Conservation (phyloP, 495 filamentous ascomycete genomes). For the Penicillium malachiteum region DNA sequence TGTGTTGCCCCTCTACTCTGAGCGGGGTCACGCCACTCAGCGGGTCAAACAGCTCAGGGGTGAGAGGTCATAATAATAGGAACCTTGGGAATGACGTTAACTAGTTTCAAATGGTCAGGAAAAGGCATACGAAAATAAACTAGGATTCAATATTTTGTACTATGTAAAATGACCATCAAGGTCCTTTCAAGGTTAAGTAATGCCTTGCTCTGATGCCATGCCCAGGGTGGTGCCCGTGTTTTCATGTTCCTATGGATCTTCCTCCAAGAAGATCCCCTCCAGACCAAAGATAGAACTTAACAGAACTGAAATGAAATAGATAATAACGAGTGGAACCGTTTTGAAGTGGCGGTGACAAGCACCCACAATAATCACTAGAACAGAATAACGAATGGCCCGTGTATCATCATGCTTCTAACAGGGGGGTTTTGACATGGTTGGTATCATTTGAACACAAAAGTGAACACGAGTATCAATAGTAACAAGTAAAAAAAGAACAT, state of each 20-base stretch:
- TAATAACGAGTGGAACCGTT: conserved; percentile 20
- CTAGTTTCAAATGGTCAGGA: neutral
- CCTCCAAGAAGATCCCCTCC: neutral
- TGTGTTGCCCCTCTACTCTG: neutral
- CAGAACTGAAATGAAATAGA: neutral
- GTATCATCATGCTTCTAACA: conserved; percentile 34
- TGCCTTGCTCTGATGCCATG: too few species aligned
- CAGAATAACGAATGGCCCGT: conserved; percentile 30
- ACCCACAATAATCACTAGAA: conserved; percentile 1
- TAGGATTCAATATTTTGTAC: too few species aligned
- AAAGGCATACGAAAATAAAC: too few species aligned
- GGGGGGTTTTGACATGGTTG: conserved; percentile 20
- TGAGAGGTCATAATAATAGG: neutral
- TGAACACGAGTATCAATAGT: neutral
- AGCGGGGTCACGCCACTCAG: neutral
- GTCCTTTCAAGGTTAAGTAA: too few species aligned
- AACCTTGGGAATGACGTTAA: neutral
- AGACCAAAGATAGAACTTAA: neutral
- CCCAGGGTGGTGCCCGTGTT: too few species aligned
- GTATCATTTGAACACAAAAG: conserved; percentile 26
- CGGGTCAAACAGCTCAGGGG: neutral
- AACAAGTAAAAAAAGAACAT: conserved; percentile 15
- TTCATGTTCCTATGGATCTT: neutral
- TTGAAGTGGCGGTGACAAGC: conserved; percentile 2
- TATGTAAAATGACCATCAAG: too few species aligned